A percentile compares a stretch with the other conserved stretches of the same genome.
Conservation (phyloP, 495 filamentous ascomycete genomes). For the Terfezia boudieri region DNA sequence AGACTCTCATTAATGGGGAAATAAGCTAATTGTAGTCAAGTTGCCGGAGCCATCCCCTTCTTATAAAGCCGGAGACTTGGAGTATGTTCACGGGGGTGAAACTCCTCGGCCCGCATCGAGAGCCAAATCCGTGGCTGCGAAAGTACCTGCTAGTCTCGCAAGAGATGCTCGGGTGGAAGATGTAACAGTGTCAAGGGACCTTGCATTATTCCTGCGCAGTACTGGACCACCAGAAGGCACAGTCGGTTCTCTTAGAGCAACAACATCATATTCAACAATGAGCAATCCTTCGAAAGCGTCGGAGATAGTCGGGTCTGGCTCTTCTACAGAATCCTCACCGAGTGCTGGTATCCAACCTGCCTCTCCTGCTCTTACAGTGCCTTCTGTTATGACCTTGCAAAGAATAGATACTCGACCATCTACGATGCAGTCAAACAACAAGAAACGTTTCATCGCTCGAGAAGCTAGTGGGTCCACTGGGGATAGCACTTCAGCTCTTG, state of each 20-base stretch:
- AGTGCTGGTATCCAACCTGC: background rate
- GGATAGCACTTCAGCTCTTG: conserved; percentile 58
- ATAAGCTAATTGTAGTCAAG: background rate
- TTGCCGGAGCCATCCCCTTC: background rate
- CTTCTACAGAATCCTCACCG: background rate
- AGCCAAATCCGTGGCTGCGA: background rate
- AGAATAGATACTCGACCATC: background rate
- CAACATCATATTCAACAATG: background rate
- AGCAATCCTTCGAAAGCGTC: background rate
- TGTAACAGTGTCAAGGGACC: background rate
- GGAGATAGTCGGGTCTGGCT: background rate
- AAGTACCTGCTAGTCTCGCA: background rate
- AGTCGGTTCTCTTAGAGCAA: background rate
- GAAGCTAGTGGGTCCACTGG: conserved; percentile 24
- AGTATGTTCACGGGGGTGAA: background rate
- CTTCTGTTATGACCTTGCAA: background rate
- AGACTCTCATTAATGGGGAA: background rate
- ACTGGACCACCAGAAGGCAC: background rate
- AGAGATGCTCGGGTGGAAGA: background rate
- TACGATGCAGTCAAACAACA: background rate
- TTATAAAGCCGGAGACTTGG: background rate
- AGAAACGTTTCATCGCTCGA: conserved; percentile 11
- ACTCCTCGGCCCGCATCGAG: background rate
- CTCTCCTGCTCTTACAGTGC: background rate
- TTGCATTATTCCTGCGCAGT: background rate